Evolutionary conservation across 129 eudicot genomes (phyloP), one percentile per base, ranked within the genome.

Genomic region (Oenanthe sinensis): DNA sequence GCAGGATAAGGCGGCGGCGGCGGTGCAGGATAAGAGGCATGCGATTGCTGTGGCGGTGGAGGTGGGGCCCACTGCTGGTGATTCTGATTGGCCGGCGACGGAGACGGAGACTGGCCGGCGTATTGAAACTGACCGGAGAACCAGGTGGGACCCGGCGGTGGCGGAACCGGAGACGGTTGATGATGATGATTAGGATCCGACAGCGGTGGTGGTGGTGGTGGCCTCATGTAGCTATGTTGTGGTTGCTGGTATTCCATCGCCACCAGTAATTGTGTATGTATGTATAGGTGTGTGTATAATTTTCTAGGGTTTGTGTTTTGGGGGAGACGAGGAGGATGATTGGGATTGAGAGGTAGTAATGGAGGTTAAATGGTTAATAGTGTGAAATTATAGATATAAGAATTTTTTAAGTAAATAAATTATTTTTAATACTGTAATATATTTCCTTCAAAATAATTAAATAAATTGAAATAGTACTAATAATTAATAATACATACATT

Each of bases 91-190:
- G 87, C 81, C 42, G 77, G 82, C 43, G 86, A 84, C 63, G 85
- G 82, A 49, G 86, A 84, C 63, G 86, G 83, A 60, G 89, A 89
- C 36, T 85, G 78, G 9, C 60, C 42, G 75, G 63, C 83, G 87
- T 79, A 83, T 81, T 75, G 92, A 47, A 86, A 87, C 65, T 86
- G 91, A 71, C 83, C 85, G 88, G 86, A 74, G 68, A 79, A 86
- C 85, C 88, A 89, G 62, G 92, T 76, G 44, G 79, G 82, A 20
- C 86, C 78, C 45, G 91, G 89, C 26, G 97, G 93, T n/a, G 87
- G 90, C 75, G 85, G 90, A 42, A 81, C 88, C 43, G 72, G 86
- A 65, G 72, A 5, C 43, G 79, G 90, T 81, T 84, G 97, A 79
- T 85, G 97, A 49, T 84, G 85, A 74, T 84, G 90, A 83, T 87